Evolutionary conservation across 2,329 filamentous ascomycete species (phyloP), one percentile per base, ranked within the genome.

Genomic region (Alternaria gansuensis): DNA sequence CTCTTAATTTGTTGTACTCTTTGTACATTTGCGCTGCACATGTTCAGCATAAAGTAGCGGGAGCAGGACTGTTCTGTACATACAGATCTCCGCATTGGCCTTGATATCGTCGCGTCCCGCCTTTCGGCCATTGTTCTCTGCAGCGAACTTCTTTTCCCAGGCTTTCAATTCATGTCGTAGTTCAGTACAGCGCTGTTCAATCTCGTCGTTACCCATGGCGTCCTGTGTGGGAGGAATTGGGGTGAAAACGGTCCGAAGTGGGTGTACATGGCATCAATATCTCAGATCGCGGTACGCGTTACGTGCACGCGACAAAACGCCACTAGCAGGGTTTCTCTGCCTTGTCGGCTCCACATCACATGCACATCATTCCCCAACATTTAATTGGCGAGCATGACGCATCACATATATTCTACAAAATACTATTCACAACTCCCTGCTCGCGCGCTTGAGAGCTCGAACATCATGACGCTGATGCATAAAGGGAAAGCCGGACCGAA

Each of bases 161-260:
- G 77, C 76, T 77, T 94, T 94, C 46, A 94, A 79, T 62, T 91
- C 87, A 36, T 81, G 78, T n/a, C 89, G 85, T n/a, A 93, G 79
- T 95, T 81, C 89, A 94, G 84, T 97, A 92, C 79, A 99, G 95
- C 70, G 95, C 87, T 76, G 60, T 46, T 76, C 69, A 13, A 71
- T 41, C 5, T 72, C 69, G 29, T 66, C 58, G 54, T 64, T 65
- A 58, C 66, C 70, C 73, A 76, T 77, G 45, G 60, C 65, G 59
- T 51, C 28, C 46, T 60, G 45, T 60, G 54, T 65, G 54, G 54
- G 58, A 40, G 49, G 24, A 33, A 52, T 49, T 34, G 24, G 51
- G 33, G 51, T 48, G 57, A 54, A 60, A 54, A 53, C 51, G 51
- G 33, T 51, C 49, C 56, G 51, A 40, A 53, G 55, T 46, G 66